A percentile compares a stretch with the other conserved stretches of the same genome.
These are phyloP conservation scores for Peniophora sp. DNA, from an alignment of 1,284 basidiomycete genomes.

Conservation along the genomic window DNA sequence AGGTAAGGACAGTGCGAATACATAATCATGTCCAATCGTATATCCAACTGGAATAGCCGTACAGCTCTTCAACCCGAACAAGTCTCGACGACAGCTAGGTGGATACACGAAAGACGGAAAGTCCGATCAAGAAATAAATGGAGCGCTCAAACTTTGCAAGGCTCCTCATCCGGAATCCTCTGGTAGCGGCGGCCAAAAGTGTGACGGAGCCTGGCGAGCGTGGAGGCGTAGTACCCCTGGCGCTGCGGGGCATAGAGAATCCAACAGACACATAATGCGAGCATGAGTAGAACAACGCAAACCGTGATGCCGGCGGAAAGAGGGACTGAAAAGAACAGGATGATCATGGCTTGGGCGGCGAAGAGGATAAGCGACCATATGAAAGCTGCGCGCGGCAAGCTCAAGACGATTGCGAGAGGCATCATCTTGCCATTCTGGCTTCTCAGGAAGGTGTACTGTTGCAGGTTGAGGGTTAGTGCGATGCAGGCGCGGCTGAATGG, in stretches of 20 bases:
- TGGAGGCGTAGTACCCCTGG: no score
- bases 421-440: conserved; percentile 25
- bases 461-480: background rate
- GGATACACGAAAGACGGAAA: no score
- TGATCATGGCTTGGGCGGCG: conserved; percentile 8
- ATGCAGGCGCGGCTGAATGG: background rate
- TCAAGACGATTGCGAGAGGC: conserved; percentile 32
- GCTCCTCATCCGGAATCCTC: no score
- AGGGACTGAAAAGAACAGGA: conserved; percentile 3
- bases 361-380: conserved; percentile 33
- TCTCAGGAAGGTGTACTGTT: conserved; percentile 28
- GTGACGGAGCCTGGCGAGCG: no score
- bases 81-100: no score
- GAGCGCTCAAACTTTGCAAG: no score
- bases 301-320: background rate
- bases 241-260: background rate
- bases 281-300: background rate
- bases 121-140: no score
- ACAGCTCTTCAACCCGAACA: no score
- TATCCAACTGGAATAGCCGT: no score
- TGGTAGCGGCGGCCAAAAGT: no score
- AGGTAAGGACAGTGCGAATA: no score
- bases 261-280: background rate
- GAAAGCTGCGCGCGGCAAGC: conserved; percentile 37
- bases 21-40: no score